phyloP scores from a whole-genome alignment of 2,329 filamentous ascomycete genomes.

The Apiospora arundinis region DNA sequence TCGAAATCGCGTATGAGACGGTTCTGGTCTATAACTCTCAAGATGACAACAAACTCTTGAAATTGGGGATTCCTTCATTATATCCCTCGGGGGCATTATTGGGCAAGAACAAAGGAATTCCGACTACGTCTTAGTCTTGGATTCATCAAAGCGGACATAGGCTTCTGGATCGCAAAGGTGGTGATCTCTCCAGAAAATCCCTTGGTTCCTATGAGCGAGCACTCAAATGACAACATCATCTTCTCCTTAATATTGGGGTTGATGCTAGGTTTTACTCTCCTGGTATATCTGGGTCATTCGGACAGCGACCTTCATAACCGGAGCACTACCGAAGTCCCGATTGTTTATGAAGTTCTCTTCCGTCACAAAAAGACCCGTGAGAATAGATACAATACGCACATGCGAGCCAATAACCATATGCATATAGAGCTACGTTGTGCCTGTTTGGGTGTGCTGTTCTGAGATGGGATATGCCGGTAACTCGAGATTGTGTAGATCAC shows the following conservation, averaged over 20 bases:
- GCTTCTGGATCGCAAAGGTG: neutral
- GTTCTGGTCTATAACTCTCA: neutral
- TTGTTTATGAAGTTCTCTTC: neutral
- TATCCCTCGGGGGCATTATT: slow-evolving; percentile 1
- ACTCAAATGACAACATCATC: neutral
- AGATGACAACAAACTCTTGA: neutral
- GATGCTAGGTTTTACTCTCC: neutral
- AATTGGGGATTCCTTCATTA: neutral
- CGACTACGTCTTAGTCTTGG: neutral
- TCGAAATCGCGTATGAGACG: neutral
- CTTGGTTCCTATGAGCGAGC: neutral
- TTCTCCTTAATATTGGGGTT: neutral
- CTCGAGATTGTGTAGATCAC: neutral
- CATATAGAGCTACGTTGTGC: neutral
- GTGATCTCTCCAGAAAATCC: neutral
- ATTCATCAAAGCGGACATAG: neutral
- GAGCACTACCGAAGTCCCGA: neutral
- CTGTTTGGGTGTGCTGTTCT: neutral
- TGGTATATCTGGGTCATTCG: neutral
- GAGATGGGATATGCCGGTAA: neutral
- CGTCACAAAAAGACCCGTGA: neutral
- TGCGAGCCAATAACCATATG: neutral
- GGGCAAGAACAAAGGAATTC: neutral
- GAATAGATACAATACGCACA: neutral
- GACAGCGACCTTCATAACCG: too few relatives aligned